Evolutionary conservation across 1,284 basidiomycete species (phyloP).

Genomic region (Flammula alnicola): DNA sequence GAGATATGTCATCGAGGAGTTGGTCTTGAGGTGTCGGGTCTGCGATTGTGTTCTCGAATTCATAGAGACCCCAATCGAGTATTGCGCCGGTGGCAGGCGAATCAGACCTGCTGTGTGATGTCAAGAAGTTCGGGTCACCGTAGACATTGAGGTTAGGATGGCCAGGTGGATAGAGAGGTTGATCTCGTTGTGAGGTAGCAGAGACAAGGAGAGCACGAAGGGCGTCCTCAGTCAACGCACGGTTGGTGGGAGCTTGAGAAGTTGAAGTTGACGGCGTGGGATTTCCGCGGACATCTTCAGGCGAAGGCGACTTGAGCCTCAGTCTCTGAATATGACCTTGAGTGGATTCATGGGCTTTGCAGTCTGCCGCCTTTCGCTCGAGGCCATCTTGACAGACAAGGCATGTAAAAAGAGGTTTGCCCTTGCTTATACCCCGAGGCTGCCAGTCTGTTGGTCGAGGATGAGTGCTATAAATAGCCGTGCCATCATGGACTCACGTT

Average conservation of each 20-base stretch:
- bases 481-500: too few species aligned
- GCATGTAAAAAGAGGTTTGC: too few species aligned
- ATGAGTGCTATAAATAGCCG: too few species aligned
- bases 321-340: too few species aligned
- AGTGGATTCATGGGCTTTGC: neutral
- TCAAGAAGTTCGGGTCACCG: neutral
- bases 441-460: too few species aligned
- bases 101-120: neutral
- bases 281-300: neutral
- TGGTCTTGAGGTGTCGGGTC: neutral
- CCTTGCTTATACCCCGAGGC: too few species aligned
- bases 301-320: neutral
- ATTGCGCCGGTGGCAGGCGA: neutral
- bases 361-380: neutral
- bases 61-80: slow-evolving; percentile 5
- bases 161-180: slow-evolving; percentile 1
- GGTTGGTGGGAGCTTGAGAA: neutral
- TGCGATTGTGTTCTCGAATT: slow-evolving; percentile 1
- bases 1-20: neutral
- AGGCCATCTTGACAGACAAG: neutral
- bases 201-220: slow-evolving; percentile 5
- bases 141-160: neutral
- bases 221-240: slow-evolving; percentile 4
- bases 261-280: neutral
- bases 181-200: neutral